Conservation (phyloP, 306 rosid species). For the Purshia tridentata region DNA sequence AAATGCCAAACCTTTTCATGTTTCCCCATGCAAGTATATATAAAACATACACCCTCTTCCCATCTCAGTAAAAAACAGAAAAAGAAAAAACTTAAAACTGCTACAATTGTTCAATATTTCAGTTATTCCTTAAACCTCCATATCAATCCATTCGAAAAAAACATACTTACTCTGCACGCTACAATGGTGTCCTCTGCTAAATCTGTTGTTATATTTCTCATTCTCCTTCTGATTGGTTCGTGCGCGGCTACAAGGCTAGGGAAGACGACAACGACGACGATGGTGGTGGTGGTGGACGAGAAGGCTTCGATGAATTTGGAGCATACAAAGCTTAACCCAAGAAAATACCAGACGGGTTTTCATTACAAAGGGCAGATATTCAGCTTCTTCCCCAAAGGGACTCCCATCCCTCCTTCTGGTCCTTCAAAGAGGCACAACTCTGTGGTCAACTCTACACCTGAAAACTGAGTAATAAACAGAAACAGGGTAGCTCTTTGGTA, state of each 20-base stretch:
- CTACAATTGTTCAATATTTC: background rate
- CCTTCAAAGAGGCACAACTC: constrained; percentile 89
- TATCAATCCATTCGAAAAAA: background rate
- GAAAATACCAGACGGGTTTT: constrained; percentile 22
- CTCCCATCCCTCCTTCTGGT: constrained; percentile 70
- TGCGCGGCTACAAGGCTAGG: constrained; percentile 64
- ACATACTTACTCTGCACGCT: background rate
- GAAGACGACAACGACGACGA: background rate
- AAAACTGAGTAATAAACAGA: constrained; percentile 34
- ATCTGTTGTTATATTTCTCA: constrained; percentile 25
- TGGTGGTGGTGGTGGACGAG: constrained; percentile 20
- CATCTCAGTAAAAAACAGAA: constrained; percentile 10
- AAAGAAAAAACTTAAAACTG: background rate
- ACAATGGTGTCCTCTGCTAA: constrained; percentile 47
- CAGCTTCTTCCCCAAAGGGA: constrained; percentile 76
- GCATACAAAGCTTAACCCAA: constrained; percentile 19
- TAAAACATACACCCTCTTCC: constrained; percentile 21
- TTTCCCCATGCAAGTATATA: constrained; percentile 50
- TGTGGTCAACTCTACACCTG: constrained; percentile 49
- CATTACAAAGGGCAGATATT: constrained; percentile 43
- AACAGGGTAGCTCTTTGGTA: background rate
- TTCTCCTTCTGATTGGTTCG: constrained; percentile 47
- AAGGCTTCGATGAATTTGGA: constrained; percentile 6
- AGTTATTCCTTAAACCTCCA: constrained; percentile 30
- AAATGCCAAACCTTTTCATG: constrained; percentile 32